Evolutionary conservation across 306 rosid species (phyloP), one percentile per base, ranked within the genome.

Genomic region (Ochetophila trinervis): DNA sequence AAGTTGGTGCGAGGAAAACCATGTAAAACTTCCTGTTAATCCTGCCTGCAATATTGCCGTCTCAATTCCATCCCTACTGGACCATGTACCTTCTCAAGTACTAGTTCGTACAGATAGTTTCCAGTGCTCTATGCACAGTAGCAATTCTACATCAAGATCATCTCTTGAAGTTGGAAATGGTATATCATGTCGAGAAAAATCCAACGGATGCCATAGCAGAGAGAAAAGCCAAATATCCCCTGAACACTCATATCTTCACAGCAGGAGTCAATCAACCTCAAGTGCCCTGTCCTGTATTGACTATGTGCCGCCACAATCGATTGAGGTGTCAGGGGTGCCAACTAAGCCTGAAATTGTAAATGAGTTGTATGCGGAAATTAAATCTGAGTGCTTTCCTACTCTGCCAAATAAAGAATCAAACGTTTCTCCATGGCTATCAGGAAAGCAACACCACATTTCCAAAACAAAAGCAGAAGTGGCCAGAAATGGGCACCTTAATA

Each of bases 1-100:
- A 67, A 87, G 51, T 75, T 93, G 98, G 98, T 89, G 91, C 54
- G 94, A 93, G 72, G 98, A 87, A 79, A 82, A 89, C 75, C 76
- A 86, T 21, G 52, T 86, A 68, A 81, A 79, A 68, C 69, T 78
- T 69, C 68, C 79, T 11, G 27, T 3, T 48, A 65, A 75, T 67
- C 63, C 82, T 3, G 72, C 70, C 60, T 57, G 19, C 72, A 60
- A 34, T 27, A 80, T 49, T 69, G 65, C 55, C 37, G 72, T 74
- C 55, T 73, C 27, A 16, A 40, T 62, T 66, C 64, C 85, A 37
- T 32, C 79, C 77, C 74, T 77, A 17, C n/a, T 63, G 21, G 82
- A 74, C 76, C 53, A 70, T 36, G 61, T 49, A 36, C 62, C 81
- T 55, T 75, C 73, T 63, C 78, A 53, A 65, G 82, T 69, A 69